These are phyloP conservation scores for Penicillium herquei DNA, from an alignment of 495 filamentous ascomycete species.

Conservation along the genomic window DNA sequence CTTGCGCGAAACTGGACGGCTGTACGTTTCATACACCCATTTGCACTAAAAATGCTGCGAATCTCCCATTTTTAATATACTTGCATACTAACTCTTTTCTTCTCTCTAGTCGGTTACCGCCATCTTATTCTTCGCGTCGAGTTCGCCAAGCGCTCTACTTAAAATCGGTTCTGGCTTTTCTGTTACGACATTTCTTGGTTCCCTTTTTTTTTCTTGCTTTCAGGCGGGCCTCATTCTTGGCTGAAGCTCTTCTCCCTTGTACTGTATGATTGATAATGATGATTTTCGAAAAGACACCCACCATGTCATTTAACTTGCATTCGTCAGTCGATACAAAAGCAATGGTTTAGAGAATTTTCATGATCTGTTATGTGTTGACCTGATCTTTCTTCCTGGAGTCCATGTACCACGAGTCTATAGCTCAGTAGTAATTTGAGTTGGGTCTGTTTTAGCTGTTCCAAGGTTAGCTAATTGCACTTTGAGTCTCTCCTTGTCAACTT, in stretches of 20 bases:
- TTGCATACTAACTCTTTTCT: conserved; percentile 22
- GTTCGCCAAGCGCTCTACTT: conserved; percentile 80
- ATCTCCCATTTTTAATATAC: too few species aligned
- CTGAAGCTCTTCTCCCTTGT: conserved; percentile 40
- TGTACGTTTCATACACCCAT: conserved; percentile 52
- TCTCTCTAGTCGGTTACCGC: conserved; percentile 68
- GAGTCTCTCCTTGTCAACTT: background rate
- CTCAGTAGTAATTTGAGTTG: background rate
- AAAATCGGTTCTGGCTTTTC: conserved; percentile 31
- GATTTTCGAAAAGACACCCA: conserved; percentile 38
- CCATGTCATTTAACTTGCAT: conserved; percentile 38
- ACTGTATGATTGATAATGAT: conserved; percentile 49
- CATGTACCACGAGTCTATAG: background rate
- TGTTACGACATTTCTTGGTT: conserved; percentile 26
- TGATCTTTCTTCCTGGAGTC: too few species aligned
- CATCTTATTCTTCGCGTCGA: conserved; percentile 89
- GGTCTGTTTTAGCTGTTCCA: background rate
- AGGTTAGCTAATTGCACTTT: background rate
- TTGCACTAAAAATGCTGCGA: too few species aligned
- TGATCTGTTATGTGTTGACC: background rate
- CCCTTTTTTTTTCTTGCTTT: conserved; percentile 32
- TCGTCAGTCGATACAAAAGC: conserved; percentile 37
- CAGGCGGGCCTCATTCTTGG: conserved; percentile 34
- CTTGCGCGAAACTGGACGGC: conserved; percentile 97
- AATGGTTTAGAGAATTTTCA: conserved; percentile 27